Evolutionary conservation across 2,329 filamentous ascomycete species (phyloP).

Genomic region (Nemania sp.): DNA sequence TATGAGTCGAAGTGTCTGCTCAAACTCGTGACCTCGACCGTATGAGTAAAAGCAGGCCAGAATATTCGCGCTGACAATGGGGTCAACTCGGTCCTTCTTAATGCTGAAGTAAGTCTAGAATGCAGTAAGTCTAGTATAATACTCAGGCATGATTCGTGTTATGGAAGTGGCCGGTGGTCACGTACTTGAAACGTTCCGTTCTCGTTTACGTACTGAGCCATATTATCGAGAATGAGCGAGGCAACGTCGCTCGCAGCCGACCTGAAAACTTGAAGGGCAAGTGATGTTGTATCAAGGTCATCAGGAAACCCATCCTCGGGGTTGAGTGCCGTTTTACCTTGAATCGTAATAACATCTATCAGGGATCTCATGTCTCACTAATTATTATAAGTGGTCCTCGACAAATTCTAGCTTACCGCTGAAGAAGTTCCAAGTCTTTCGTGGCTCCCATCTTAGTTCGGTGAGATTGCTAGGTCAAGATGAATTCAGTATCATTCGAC

Average conservation of each 20-base stretch:
- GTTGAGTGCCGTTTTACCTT: neutral
- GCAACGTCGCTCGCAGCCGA: neutral
- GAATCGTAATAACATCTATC: too few species aligned
- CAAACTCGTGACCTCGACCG: neutral
- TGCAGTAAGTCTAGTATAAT: too few species aligned
- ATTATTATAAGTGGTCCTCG: too few species aligned
- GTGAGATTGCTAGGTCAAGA: neutral
- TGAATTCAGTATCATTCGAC: too few species aligned
- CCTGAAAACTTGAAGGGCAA: neutral
- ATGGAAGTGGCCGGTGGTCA: neutral
- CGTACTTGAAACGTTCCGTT: neutral
- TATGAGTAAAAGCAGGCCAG: constrained; percentile 4
- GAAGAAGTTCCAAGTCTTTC: constrained; percentile 1
- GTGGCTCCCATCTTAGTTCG: neutral
- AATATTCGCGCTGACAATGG: neutral
- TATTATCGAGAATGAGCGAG: neutral
- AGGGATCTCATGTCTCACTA: neutral
- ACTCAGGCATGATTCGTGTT: neutral
- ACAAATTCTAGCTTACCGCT: neutral
- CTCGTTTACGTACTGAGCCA: neutral
- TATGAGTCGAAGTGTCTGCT: too few species aligned
- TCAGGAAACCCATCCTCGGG: neutral
- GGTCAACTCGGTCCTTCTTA: neutral
- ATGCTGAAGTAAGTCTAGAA: neutral
- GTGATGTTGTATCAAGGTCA: neutral